Evolutionary conservation across 257 asterid species (phyloP).

Genomic region (Ilex asprella): DNA sequence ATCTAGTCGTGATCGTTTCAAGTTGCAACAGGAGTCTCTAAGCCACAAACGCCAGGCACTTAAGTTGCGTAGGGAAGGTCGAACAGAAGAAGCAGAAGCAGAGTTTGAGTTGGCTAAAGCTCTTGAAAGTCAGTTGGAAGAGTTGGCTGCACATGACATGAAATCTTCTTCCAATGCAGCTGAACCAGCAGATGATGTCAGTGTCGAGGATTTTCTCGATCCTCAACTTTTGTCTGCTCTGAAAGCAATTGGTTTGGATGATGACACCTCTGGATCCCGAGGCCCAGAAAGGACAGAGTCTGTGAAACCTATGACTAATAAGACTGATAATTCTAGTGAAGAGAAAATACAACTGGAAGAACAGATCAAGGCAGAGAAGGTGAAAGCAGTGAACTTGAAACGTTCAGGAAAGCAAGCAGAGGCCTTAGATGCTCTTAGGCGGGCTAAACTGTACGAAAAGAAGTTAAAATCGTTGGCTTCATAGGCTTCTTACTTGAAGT

Average conservation of each 20-base stretch:
- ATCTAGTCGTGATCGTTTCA: conserved; percentile 71
- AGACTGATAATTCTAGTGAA: conserved; percentile 16
- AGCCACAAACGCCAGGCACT: conserved; percentile 77
- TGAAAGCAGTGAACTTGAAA: conserved; percentile 72
- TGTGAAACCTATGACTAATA: conserved; percentile 12
- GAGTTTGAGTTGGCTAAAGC: conserved; percentile 72
- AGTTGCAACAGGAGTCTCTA: conserved; percentile 78
- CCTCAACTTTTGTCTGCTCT: conserved; percentile 84
- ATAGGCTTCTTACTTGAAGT: background rate
- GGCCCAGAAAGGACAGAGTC: conserved; percentile 27
- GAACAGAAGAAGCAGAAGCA: conserved; percentile 73
- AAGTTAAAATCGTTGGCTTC: conserved; percentile 57
- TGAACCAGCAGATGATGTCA: conserved; percentile 37
- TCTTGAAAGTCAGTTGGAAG: conserved; percentile 66
- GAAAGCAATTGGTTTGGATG: conserved; percentile 64
- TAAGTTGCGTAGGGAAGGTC: conserved; percentile 83
- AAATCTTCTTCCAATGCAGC: conserved; percentile 15
- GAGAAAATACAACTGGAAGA: conserved; percentile 59
- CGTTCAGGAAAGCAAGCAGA: conserved; percentile 84
- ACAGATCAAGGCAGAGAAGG: conserved; percentile 65
- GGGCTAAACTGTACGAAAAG: conserved; percentile 73
- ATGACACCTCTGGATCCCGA: conserved; percentile 19
- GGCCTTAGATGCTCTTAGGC: conserved; percentile 72
- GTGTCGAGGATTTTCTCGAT: conserved; percentile 78
- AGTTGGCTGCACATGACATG: conserved; percentile 31